These are phyloP conservation scores for Colletotrichum viniferum DNA, from an alignment of 2,329 filamentous ascomycete genomes.

Conservation along the genomic window DNA sequence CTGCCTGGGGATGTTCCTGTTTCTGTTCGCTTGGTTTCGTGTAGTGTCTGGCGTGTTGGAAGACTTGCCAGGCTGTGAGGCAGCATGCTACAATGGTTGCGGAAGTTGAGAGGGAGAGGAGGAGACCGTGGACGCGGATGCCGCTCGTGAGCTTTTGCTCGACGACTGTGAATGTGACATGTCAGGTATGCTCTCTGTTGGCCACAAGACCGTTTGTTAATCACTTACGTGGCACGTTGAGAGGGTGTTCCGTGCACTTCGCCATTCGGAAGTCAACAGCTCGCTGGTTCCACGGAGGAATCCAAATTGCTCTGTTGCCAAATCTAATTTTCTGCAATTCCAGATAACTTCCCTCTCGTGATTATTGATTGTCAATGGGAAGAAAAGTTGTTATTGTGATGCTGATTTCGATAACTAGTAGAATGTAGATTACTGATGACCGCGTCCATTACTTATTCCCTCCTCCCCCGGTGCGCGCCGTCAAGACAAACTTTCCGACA, in stretches of 20 bases:
- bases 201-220: too few species aligned
- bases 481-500: background rate
- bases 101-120: background rate
- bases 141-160: background rate
- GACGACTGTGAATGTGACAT: rapidly evolving
- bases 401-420: background rate
- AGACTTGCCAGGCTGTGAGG: background rate
- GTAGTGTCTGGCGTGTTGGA: background rate
- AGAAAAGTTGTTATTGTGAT: background rate
- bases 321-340: background rate
- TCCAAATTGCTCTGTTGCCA: background rate
- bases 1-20: background rate
- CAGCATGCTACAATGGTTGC: background rate
- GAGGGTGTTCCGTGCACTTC: background rate
- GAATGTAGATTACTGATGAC: background rate
- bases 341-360: background rate
- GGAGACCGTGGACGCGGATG: background rate
- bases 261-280: background rate
- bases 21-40: background rate
- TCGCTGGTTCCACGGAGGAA: background rate
- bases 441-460: background rate
- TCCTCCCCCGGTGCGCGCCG: background rate
- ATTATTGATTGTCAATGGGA: background rate
- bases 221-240: too few species aligned
- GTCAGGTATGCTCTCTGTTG: background rate